Conservation (phyloP, 2,329 filamentous ascomycete genomes). For the Fusarium pseudocircinatum region DNA sequence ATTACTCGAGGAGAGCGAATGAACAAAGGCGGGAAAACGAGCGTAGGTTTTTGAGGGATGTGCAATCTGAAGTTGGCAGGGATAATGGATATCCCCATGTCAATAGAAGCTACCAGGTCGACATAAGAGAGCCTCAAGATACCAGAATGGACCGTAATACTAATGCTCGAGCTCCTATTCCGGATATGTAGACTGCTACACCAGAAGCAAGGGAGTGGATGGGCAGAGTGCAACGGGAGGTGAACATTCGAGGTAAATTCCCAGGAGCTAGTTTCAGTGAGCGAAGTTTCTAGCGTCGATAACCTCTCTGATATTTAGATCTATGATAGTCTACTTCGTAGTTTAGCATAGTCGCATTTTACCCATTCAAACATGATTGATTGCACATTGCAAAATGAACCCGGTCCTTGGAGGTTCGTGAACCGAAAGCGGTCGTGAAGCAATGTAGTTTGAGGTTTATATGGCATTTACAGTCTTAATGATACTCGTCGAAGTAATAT, state of each 20-base stretch:
- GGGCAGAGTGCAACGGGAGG: background rate
- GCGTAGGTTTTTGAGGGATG: background rate
- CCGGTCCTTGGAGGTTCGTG: background rate
- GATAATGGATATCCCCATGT: background rate
- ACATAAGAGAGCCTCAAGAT: background rate
- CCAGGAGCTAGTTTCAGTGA: background rate
- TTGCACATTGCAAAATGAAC: background rate
- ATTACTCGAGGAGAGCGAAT: background rate
- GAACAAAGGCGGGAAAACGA: background rate
- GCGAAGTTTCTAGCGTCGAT: no score
- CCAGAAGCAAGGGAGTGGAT: background rate
- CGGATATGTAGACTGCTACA: background rate
- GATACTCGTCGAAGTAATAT: fast-evolving
- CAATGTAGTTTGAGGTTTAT: fast-evolving
- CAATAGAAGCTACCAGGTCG: background rate
- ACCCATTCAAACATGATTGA: fast-evolving
- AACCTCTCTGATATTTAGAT: background rate
- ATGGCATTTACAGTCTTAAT: background rate
- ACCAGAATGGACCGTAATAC: background rate
- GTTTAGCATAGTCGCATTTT: background rate
- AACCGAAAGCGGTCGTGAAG: fast-evolving
- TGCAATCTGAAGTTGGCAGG: background rate
- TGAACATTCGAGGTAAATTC: background rate
- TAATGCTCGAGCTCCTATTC: background rate
- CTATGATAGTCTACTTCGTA: background rate